phyloP scores from a whole-genome alignment of 2,329 filamentous ascomycete genomes.

The Cladosporium oxysporum region DNA sequence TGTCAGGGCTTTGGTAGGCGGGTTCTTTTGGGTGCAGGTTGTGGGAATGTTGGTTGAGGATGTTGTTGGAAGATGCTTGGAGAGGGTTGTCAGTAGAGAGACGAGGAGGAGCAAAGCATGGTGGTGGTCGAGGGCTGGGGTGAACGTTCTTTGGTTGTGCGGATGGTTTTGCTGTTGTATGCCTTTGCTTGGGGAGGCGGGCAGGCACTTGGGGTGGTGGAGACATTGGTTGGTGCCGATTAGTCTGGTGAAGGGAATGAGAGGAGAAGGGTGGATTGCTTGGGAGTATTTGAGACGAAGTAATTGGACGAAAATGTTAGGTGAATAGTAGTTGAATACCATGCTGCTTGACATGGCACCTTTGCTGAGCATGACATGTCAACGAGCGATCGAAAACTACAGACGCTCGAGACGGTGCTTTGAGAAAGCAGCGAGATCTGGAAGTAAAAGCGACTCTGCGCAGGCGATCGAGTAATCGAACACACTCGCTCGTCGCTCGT shows the following conservation, averaged over 20 bases:
- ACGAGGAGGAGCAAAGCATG: background rate
- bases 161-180: conserved; percentile 28
- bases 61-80: conserved; percentile 20
- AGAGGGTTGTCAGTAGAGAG: background rate
- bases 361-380: background rate
- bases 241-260: conserved; percentile 28
- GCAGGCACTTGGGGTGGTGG: conserved; percentile 33
- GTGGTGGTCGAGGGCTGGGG: conserved; percentile 18
- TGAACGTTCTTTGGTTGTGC: conserved; percentile 28
- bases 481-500: background rate
- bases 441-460: background rate
- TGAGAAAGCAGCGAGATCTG: background rate
- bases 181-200: conserved; percentile 29
- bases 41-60: conserved; percentile 31
- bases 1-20: conserved; percentile 24
- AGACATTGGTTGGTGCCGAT: conserved; percentile 31
- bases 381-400: background rate
- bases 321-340: background rate
- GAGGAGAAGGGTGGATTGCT: conserved; percentile 25
- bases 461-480: background rate
- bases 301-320: background rate
- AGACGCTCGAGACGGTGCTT: background rate
- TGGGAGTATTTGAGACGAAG: conserved; percentile 22
- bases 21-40: conserved; percentile 36
- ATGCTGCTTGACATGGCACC: background rate